These are phyloP conservation scores for Aleurites moluccanus DNA, from an alignment of 441 rosid genomes.

Conservation along the genomic window DNA sequence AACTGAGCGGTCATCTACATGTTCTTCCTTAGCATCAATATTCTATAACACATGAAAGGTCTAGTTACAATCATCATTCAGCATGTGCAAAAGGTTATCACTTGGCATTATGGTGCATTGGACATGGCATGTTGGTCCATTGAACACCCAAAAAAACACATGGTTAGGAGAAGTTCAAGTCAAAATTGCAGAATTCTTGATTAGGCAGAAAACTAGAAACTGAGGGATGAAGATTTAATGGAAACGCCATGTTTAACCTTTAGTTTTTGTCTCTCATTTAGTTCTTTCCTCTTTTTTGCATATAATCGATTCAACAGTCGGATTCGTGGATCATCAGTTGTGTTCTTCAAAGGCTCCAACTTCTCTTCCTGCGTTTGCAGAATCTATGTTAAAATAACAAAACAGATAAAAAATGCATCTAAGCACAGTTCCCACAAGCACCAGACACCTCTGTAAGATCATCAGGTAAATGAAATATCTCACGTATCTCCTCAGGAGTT, in stretches of 20 bases:
- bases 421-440: constrained; percentile 21
- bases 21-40: constrained; percentile 75
- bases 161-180: constrained; percentile 2
- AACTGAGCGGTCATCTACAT: constrained; percentile 82
- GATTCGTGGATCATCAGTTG: constrained; percentile 62
- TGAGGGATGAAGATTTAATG: background rate
- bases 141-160: background rate
- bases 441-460: constrained; percentile 65
- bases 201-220: background rate
- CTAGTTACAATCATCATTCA: background rate
- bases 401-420: constrained; percentile 22
- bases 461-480: constrained; percentile 66
- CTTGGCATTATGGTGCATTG: background rate
- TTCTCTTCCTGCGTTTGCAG: constrained; percentile 50
- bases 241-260: constrained; percentile 39
- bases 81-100: background rate
- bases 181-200: constrained; percentile 12
- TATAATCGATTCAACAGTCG: constrained; percentile 59
- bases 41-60: constrained; percentile 34
- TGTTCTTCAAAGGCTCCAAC: constrained; percentile 63
- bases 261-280: constrained; percentile 52
- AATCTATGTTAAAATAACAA: constrained; percentile 22
- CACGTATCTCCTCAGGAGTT: constrained; percentile 71
- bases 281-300: constrained; percentile 63
- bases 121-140: background rate